These are phyloP conservation scores for Tylopilus sp. DNA, from an alignment of 1,284 basidiomycete genomes.

Conservation along the genomic window DNA sequence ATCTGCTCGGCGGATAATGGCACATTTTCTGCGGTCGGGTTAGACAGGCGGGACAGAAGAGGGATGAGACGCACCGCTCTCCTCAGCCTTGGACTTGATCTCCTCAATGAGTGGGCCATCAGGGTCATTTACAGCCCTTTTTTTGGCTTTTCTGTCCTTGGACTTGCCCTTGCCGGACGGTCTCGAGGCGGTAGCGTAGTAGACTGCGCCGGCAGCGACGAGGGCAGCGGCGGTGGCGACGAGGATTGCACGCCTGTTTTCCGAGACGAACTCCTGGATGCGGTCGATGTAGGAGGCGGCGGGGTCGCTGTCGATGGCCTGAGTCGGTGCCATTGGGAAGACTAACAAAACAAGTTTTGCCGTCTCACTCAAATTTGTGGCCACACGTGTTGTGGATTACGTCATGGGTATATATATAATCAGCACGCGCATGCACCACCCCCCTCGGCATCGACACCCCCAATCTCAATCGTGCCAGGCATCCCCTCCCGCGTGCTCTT, in stretches of 20 bases:
- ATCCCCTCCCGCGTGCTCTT: conserved; percentile 35
- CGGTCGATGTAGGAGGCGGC: conserved; percentile 65
- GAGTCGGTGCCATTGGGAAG: conserved; percentile 34
- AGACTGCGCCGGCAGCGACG: conserved; percentile 80
- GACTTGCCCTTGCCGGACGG: conserved; percentile 59
- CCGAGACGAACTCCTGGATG: conserved; percentile 75
- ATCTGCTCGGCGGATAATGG: conserved; percentile 67
- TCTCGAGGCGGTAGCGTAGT: conserved; percentile 69
- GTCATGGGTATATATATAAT: conserved; percentile 27
- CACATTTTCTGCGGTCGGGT: conserved; percentile 44
- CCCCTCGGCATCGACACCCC: not conserved
- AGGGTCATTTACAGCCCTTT: conserved; percentile 61
- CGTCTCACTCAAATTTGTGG: conserved; percentile 14
- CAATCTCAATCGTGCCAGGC: conserved; percentile 50
- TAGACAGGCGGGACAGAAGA: not conserved
- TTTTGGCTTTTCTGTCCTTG: conserved; percentile 67
- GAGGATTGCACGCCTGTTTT: conserved; percentile 79
- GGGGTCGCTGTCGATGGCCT: conserved; percentile 37
- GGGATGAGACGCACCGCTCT: conserved; percentile 47
- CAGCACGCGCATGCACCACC: conserved; percentile 31
- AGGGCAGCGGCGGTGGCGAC: conserved; percentile 78
- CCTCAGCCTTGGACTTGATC: conserved; percentile 52
- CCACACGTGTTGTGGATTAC: conserved; percentile 34
- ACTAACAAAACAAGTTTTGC: not conserved
- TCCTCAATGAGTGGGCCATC: conserved; percentile 87